Evolutionary conservation across 1,284 basidiomycete genomes (phyloP).

Genomic region (Pterula multifida): DNA sequence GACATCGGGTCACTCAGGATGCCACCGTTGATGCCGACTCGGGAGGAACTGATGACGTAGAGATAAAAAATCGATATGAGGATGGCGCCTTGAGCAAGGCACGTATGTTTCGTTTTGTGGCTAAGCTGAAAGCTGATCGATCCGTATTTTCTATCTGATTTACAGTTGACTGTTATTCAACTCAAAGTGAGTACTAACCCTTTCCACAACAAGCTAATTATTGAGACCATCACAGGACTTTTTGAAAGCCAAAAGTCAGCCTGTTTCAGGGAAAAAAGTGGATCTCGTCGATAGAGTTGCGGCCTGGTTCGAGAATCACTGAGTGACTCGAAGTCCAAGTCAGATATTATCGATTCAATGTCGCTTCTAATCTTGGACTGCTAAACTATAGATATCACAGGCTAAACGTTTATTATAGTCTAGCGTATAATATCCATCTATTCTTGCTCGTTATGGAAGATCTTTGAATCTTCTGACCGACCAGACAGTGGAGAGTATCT

Average conservation of each 20-base stretch:
- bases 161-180: slow-evolving; percentile 65
- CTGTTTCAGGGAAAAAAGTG: slow-evolving; percentile 55
- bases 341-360: too few species aligned
- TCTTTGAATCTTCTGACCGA: too few species aligned
- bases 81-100: slow-evolving; percentile 55
- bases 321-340: too few species aligned
- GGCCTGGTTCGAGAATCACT: slow-evolving; percentile 37
- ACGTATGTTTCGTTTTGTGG: slow-evolving; percentile 14
- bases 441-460: too few species aligned
- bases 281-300: slow-evolving; percentile 53
- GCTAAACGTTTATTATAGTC: too few species aligned
- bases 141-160: slow-evolving; percentile 9
- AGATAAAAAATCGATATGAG: slow-evolving; percentile 55
- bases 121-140: slow-evolving; percentile 5
- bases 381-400: too few species aligned
- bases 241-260: slow-evolving; percentile 47
- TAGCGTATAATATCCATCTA: too few species aligned
- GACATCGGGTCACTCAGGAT: not conserved
- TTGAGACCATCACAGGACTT: slow-evolving; percentile 46
- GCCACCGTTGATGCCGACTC: slow-evolving; percentile 4
- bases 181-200: slow-evolving; percentile 59
- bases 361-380: too few species aligned
- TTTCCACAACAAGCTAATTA: too few species aligned
- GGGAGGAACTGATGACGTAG: slow-evolving; percentile 51
- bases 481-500: too few species aligned